Evolutionary conservation across 257 asterid species (phyloP).

Genomic region (Vinca minor): DNA sequence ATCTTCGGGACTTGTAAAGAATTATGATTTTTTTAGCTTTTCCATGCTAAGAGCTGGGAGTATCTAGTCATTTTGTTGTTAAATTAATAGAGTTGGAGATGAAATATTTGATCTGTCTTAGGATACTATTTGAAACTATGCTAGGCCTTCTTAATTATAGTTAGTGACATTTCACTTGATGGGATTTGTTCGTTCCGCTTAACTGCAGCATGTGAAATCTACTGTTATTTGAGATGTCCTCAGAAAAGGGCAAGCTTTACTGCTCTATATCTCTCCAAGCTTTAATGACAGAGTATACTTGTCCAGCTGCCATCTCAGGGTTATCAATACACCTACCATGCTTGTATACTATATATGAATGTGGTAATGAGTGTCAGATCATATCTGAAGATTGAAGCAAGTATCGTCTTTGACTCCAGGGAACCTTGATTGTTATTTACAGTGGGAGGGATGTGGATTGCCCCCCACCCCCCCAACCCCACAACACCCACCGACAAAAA

Average conservation of each 20-base stretch:
- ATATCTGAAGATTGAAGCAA: too few relatives aligned
- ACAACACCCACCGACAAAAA: too few relatives aligned
- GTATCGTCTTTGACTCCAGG: background rate
- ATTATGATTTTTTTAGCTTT: too few relatives aligned
- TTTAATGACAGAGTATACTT: background rate
- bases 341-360: background rate
- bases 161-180: background rate
- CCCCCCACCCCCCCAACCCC: too few relatives aligned
- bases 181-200: background rate
- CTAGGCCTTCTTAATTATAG: too few relatives aligned
- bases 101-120: background rate
- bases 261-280: background rate
- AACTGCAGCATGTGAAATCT: background rate
- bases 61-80: too few relatives aligned
- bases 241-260: background rate
- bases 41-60: background rate
- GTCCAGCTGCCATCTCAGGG: background rate
- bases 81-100: background rate
- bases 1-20: too few relatives aligned
- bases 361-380: background rate
- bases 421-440: background rate
- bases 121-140: background rate
- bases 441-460: background rate
- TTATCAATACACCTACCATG: background rate
- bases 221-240: background rate